A percentile compares a stretch with the other conserved stretches of the same genome.
These are phyloP conservation scores for Pezicula neosporulosa DNA, from an alignment of 2,329 filamentous ascomycete genomes.

Conservation along the genomic window DNA sequence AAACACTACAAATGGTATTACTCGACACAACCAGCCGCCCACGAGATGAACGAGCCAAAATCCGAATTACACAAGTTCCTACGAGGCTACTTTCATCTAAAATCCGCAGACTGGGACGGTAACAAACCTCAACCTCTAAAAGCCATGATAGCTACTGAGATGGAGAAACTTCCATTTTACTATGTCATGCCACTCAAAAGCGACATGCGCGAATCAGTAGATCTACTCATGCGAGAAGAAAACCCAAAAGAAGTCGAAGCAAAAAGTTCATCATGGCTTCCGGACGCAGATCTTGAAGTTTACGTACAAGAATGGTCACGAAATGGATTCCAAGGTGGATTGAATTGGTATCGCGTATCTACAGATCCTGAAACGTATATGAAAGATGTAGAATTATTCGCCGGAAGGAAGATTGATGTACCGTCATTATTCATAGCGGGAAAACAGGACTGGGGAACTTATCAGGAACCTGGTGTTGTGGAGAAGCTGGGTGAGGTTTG, in stretches of 20 bases:
- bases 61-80: slow-evolving; percentile 58
- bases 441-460: slow-evolving; percentile 63
- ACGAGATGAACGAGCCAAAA: slow-evolving; percentile 42
- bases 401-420: slow-evolving; percentile 57
- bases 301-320: slow-evolving; percentile 59
- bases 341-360: slow-evolving; percentile 65
- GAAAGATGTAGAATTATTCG: slow-evolving; percentile 54
- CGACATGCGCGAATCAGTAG: slow-evolving; percentile 57
- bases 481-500: slow-evolving; percentile 53
- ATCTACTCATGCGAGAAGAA: slow-evolving; percentile 49
- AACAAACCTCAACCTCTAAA: slow-evolving; percentile 51
- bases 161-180: slow-evolving; percentile 61
- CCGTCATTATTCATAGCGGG: slow-evolving; percentile 61
- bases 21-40: slow-evolving; percentile 42
- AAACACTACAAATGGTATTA: slow-evolving; percentile 73
- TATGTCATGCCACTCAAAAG: slow-evolving; percentile 60
- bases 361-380: slow-evolving; percentile 43
- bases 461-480: slow-evolving; percentile 61
- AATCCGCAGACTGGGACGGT: slow-evolving; percentile 56
- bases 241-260: slow-evolving; percentile 38
- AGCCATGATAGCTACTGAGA: slow-evolving; percentile 52
- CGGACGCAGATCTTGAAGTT: slow-evolving; percentile 52
- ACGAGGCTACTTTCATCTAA: slow-evolving; percentile 65
- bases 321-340: slow-evolving; percentile 60
- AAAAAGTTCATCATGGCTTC: slow-evolving; percentile 44